Evolutionary conservation across 331 rosid species (phyloP).

Genomic region (Malus hybrid): DNA sequence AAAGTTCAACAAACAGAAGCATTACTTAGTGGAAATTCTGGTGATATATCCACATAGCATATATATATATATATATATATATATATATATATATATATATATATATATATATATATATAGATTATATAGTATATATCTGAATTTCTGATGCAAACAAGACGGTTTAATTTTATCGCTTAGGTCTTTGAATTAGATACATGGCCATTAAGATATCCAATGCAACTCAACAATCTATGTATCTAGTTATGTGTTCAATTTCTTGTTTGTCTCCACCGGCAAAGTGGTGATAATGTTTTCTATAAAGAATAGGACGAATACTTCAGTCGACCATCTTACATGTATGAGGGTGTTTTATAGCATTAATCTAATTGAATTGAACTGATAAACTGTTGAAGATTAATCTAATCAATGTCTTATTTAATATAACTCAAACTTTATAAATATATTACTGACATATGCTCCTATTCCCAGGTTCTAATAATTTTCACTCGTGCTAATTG

Average conservation of each 20-base stretch:
- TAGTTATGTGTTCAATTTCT: too few relatives aligned
- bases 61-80: too few relatives aligned
- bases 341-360: too few relatives aligned
- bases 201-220: too few relatives aligned
- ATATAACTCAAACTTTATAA: not conserved
- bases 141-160: not conserved
- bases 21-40: not conserved
- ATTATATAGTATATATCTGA: too few relatives aligned
- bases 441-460: not conserved
- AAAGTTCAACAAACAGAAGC: not conserved
- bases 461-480: not conserved
- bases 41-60: not conserved
- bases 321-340: too few relatives aligned
- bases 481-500: not conserved
- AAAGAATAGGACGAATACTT: too few relatives aligned
- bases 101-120: too few relatives aligned
- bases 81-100: not conserved
- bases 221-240: too few relatives aligned
- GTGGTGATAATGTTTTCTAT: too few relatives aligned
- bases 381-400: not conserved
- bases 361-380: not conserved
- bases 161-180: not conserved
- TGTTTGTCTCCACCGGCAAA: too few relatives aligned
- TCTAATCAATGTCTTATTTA: not conserved
- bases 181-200: not conserved